Base-by-base conservation (phyloP, 1,284 basidiomycete genomes). In the Tylopilus sp. region DNA sequence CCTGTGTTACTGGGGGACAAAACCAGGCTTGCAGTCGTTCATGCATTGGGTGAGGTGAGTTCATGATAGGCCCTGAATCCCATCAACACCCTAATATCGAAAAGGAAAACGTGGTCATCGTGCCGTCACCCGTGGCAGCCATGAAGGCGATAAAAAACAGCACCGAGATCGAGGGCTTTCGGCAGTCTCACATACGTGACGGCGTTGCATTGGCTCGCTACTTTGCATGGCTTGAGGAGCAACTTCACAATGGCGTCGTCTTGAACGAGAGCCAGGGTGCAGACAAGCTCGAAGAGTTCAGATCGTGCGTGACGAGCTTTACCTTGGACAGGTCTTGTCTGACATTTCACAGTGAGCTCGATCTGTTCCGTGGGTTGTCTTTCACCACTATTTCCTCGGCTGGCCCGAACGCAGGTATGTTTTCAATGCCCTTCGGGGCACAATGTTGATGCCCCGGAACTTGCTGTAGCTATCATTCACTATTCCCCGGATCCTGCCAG, bases 161-260 rank as follows among this genome's bases (percentile, higher is more conserved):
- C 30, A 79, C 77, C 1, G 96, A 99, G 66, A 71, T 96, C 11
- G 83, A 89, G 63, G 96, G 96, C 0, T 98, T 98, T 76, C 78
- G 95, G 30, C 82, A 89, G 59, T 81, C 78, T 48, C 93, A 99
- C 65, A 83, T 97, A 40, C 80, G 94, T 10, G 96, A 99, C 66
- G 95, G 96, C 3, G 84, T 80, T 1, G 96, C 96, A 0, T 75
- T 98, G 36, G 82, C 78, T 8, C 79, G 84, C 11, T 97, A 96
- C 71, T 97, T 98, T 64, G 81, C 93, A 0, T 99, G 96, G 95
- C 75, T 99, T 2, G 93, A 98, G 67, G 89, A 92, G 56, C 79
- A 85, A 56, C 74, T 98, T 13, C 67, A 76, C 2, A 72, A 74
- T 1, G 86, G 83, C 0, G 75, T 74, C n/a, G 75, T 77, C 55